These are phyloP conservation scores for Magnusiomyces ingens DNA, from an alignment of 1,139 yeast genomes.

Conservation along the genomic window DNA sequence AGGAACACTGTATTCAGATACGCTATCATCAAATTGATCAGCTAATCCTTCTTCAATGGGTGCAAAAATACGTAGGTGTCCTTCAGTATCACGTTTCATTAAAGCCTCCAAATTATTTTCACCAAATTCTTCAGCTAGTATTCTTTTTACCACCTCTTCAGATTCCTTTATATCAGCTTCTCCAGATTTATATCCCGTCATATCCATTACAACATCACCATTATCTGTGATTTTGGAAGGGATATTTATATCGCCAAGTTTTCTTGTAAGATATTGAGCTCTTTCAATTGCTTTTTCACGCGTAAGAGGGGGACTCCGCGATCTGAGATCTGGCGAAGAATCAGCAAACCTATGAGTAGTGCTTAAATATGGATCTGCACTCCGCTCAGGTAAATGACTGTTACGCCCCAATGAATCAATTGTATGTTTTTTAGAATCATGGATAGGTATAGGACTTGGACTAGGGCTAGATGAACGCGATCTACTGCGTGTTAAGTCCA, in stretches of 20 bases:
- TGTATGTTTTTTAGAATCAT: neutral
- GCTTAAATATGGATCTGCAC: neutral
- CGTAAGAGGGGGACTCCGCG: slow-evolving; percentile 22
- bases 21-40: neutral
- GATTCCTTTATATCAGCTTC: slow-evolving; percentile 44
- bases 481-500: slow-evolving; percentile 36
- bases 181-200: slow-evolving; percentile 93
- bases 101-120: slow-evolving; percentile 41
- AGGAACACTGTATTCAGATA: neutral
- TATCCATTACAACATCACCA: slow-evolving; percentile 87
- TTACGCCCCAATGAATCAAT: neutral
- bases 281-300: slow-evolving; percentile 50
- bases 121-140: slow-evolving; percentile 66
- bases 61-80: slow-evolving; percentile 58
- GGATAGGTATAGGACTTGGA: neutral
- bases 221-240: slow-evolving; percentile 85
- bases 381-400: slow-evolving; percentile 5
- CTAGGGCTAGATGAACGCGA: slow-evolving; percentile 18
- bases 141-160: slow-evolving; percentile 57
- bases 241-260: slow-evolving; percentile 62
- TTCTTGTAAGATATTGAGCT: slow-evolving; percentile 62
- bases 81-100: slow-evolving; percentile 59
- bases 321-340: slow-evolving; percentile 8
- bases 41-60: slow-evolving; percentile 29
- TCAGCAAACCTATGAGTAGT: slow-evolving; percentile 9